Percentiles rank a stretch among this genome's conserved stretches.
Conservation (phyloP, 2,329 filamentous ascomycete genomes). For the Graphilbum ipis-grandicollis region DNA sequence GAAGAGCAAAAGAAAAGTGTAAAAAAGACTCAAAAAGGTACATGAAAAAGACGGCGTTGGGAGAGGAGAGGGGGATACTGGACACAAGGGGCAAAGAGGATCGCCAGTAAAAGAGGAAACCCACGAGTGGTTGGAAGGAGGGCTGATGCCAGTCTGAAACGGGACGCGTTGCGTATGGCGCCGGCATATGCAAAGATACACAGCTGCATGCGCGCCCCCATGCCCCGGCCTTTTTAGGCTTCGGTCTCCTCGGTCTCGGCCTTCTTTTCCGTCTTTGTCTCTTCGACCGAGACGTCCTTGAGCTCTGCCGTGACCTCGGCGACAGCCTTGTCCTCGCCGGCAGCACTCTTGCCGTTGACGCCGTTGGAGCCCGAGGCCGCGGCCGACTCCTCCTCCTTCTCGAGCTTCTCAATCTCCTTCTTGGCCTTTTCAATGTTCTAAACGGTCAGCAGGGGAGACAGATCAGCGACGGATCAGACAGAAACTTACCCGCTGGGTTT, state of each 20-base stretch:
- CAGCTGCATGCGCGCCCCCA: too few relatives aligned
- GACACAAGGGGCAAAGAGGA: too few relatives aligned
- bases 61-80: too few relatives aligned
- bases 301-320: constrained; percentile 34
- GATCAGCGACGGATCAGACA: too few relatives aligned
- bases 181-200: too few relatives aligned
- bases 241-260: constrained; percentile 4
- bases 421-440: constrained; percentile 96
- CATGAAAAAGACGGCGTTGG: too few relatives aligned
- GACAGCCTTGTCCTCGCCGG: constrained; percentile 25
- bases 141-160: too few relatives aligned
- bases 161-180: too few relatives aligned
- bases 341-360: constrained; percentile 26
- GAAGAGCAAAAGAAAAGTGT: neutral
- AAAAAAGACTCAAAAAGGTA: neutral
- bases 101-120: too few relatives aligned
- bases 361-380: constrained; percentile 21
- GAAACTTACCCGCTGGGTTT: constrained; percentile 85
- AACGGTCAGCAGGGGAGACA: too few relatives aligned
- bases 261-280: constrained; percentile 27
- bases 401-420: constrained; percentile 83
- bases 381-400: constrained; percentile 42
- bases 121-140: too few relatives aligned
- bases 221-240: neutral
- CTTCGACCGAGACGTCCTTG: constrained; percentile 33